Evolutionary conservation across 2,329 filamentous ascomycete genomes (phyloP).

Genomic region (Alternaria burnsii): DNA sequence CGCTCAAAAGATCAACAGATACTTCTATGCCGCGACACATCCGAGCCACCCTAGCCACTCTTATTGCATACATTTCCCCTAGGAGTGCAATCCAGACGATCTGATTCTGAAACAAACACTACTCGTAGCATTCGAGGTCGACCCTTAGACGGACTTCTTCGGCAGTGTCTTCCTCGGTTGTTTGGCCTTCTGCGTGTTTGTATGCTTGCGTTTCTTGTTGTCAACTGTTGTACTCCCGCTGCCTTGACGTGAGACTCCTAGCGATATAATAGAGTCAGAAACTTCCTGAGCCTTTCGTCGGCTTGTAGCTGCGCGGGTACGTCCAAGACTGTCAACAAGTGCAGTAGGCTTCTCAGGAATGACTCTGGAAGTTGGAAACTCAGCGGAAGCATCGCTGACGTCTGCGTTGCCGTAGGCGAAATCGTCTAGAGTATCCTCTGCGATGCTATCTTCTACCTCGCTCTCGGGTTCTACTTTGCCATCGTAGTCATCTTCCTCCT

Average conservation of each 20-base stretch:
- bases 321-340: conserved; percentile 10
- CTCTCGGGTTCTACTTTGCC: background rate
- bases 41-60: background rate
- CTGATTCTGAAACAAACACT: background rate
- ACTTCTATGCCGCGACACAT: background rate
- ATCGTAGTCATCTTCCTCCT: background rate
- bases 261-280: background rate
- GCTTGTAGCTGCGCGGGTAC: conserved; percentile 11
- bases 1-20: background rate
- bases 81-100: background rate
- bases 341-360: background rate
- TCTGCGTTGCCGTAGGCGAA: background rate
- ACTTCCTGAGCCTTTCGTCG: conserved; percentile 5
- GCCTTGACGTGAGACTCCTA: background rate
- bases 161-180: background rate
- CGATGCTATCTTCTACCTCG: background rate
- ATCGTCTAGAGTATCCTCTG: background rate
- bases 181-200: background rate
- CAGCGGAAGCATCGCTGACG: background rate
- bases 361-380: background rate
- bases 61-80: background rate
- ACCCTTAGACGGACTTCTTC: background rate
- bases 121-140: background rate
- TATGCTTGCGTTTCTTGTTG: conserved; percentile 6
- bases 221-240: background rate